Conservation (phyloP, 139 green algal genomes). For the Dunaliella primolecta region DNA sequence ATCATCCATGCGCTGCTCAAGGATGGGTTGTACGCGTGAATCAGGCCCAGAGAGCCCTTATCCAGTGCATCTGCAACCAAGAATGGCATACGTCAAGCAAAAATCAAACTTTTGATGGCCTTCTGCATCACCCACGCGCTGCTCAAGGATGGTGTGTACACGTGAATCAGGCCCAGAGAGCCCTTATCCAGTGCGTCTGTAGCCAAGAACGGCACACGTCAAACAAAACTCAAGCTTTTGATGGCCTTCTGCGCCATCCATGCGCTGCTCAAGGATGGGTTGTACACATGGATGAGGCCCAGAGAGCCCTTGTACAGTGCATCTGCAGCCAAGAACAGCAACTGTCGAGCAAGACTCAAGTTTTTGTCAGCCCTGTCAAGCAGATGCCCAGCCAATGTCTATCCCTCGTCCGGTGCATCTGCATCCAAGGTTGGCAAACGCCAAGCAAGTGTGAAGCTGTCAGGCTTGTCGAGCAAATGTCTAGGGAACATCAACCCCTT, state of each 20-base stretch:
- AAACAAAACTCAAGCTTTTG: no score
- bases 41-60: conserved; percentile 42
- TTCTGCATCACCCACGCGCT: conserved; percentile 85
- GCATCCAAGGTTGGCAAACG: no score
- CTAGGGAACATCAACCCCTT: no score
- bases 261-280: conserved; percentile 51
- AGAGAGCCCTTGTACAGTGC: conserved; percentile 42
- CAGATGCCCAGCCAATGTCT: conserved; percentile 59
- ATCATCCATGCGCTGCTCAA: conserved; percentile 78
- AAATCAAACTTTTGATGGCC: no score
- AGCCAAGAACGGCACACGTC: no score
- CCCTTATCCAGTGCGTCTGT: conserved; percentile 28
- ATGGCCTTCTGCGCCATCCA: conserved; percentile 92
- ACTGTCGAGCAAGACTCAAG: no score
- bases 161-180: conserved; percentile 60
- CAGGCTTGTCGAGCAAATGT: no score
- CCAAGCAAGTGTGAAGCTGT: no score
- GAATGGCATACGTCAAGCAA: no score
- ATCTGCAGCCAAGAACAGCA: no score
- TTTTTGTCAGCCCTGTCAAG: conserved; percentile 90
- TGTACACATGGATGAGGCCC: conserved; percentile 64
- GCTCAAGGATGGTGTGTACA: conserved; percentile 59
- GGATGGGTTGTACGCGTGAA: conserved; percentile 65
- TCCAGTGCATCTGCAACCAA: conserved; percentile 32
- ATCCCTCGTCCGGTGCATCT: conserved; percentile 27